Evolutionary conservation across 2,329 filamentous ascomycete species (phyloP), one percentile per base, ranked within the genome.

Genomic region (Venturia pyrina): DNA sequence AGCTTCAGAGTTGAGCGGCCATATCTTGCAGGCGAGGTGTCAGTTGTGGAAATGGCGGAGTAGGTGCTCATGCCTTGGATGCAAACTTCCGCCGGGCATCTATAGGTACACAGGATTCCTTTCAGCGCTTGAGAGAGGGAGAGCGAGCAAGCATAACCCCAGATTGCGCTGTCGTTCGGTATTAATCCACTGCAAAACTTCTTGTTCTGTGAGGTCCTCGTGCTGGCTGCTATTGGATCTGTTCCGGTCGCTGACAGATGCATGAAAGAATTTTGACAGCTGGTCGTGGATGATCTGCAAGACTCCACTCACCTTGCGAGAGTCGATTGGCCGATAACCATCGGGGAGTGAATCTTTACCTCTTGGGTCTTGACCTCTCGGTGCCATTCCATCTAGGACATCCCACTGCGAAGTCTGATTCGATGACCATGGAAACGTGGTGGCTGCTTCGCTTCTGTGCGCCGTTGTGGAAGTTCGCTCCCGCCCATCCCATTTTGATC

Each of bases 341-440:
- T n/a, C 32, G 53, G 5, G 4, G 53, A 59, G 15, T 40, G 50
- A 37, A 21, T 59, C 53, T 59, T 19, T 24, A 34, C 50, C 50
- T 56, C 50, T 56, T n/a, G n/a, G n/a, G n/a, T n/a, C n/a, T n/a
- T 57, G 53, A 59, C 53, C 53, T 59, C 53, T 59, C 53, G 53
- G 53, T 37, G 28, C 32, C 53, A 10, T 37, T 59, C 28, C 53
- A 59, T 37, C 32, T 37, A n/a, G 32, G 37, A 37, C 28, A 59
- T n/a, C 2, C 53, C 53, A 6, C 53, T 5, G 19, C n/a, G 53
- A n/a, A 28, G 28, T 59, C 15, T 59, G 28, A 59, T 59, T 59
- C 32, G 53, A 59, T 37, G 53, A 21, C 53, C 8, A 3, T 37
- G 32, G 53, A 59, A 59, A 59, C 53, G 53, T 37, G 53, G 53